Percentiles rank a stretch among this genome's conserved stretches.
Evolutionary conservation across 75 land plant species (phyloP).

Genomic region (Selaginella moellendorffii): DNA sequence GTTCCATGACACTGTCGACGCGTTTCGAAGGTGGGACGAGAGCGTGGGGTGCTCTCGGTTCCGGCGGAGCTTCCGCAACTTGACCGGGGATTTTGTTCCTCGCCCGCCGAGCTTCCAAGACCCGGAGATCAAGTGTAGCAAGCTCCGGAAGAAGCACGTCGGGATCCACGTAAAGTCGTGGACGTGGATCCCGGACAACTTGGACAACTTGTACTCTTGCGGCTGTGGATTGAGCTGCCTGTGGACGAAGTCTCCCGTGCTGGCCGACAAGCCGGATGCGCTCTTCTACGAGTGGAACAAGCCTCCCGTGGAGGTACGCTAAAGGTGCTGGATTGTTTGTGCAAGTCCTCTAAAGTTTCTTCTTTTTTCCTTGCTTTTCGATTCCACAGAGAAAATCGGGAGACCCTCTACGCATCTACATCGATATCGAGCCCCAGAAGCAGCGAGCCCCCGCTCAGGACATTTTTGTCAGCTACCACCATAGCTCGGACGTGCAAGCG

Average conservation of each 20-base stretch:
- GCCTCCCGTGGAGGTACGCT: constrained; percentile 54
- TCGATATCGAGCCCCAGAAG: constrained; percentile 80
- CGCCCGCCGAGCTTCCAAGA: constrained; percentile 25
- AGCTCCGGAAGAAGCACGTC: constrained; percentile 44
- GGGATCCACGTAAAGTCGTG: constrained; percentile 64
- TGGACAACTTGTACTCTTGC: constrained; percentile 77
- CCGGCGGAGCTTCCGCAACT: constrained; percentile 15
- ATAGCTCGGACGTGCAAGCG: constrained; percentile 70
- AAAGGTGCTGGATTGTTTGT: not conserved
- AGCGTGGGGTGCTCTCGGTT: constrained; percentile 48
- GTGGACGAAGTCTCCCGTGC: constrained; percentile 77
- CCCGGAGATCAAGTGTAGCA: constrained; percentile 20
- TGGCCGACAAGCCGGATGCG: constrained; percentile 79
- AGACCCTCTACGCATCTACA: constrained; percentile 69
- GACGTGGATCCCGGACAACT: constrained; percentile 94
- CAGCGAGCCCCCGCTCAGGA: constrained; percentile 50
- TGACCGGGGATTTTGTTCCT: constrained; percentile 2
- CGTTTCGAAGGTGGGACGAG: constrained; percentile 61
- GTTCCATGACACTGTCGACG: constrained; percentile 34
- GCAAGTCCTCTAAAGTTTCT: too few relatives aligned
- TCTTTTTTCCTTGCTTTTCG: not conserved
- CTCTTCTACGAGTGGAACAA: constrained; percentile 47
- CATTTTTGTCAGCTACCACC: constrained; percentile 86
- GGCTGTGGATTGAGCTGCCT: constrained; percentile 74
- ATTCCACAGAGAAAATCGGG: constrained; percentile 42